A percentile compares a stretch with the other conserved stretches of the same genome.
Evolutionary conservation across 2,329 filamentous ascomycete species (phyloP).

Genomic region (Phymatotrichopsis omnivora): DNA sequence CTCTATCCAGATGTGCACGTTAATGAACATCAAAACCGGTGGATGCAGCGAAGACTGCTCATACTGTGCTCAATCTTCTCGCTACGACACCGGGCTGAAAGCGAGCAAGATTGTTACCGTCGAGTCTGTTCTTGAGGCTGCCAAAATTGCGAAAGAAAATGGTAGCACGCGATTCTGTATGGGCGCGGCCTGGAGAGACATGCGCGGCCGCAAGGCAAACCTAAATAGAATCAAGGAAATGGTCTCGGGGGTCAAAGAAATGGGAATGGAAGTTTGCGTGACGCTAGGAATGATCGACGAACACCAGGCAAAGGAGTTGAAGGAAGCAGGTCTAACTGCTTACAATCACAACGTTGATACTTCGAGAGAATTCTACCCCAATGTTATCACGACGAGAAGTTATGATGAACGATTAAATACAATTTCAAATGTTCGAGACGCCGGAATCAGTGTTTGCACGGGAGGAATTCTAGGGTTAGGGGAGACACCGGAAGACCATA

Average conservation of each 20-base stretch:
- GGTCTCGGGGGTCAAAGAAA: slow-evolving; percentile 65
- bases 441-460: slow-evolving; percentile 81
- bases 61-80: slow-evolving; percentile 83
- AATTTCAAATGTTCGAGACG: slow-evolving; percentile 67
- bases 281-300: slow-evolving; percentile 86
- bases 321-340: slow-evolving; percentile 72
- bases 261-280: slow-evolving; percentile 90
- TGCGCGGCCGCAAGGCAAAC: slow-evolving; percentile 77
- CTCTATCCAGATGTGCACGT: slow-evolving; percentile 80
- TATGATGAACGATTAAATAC: slow-evolving; percentile 83
- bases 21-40: slow-evolving; percentile 95
- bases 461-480: slow-evolving; percentile 81
- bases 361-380: slow-evolving; percentile 77
- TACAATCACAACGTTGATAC: slow-evolving; percentile 96
- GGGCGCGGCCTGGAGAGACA: slow-evolving; percentile 89
- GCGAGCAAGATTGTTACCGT: slow-evolving; percentile 71
- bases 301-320: slow-evolving; percentile 69
- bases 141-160: slow-evolving; percentile 66
- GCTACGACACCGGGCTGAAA: slow-evolving; percentile 66
- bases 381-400: slow-evolving; percentile 70
- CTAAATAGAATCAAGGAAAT: slow-evolving; percentile 77
- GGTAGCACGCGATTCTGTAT: slow-evolving; percentile 90
- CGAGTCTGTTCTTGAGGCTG: slow-evolving; percentile 69
- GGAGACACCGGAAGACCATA: slow-evolving; percentile 65
- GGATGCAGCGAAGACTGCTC: slow-evolving; percentile 88